Base-by-base conservation (phyloP, 345 rosid species). In the Murraya paniculata region DNA sequence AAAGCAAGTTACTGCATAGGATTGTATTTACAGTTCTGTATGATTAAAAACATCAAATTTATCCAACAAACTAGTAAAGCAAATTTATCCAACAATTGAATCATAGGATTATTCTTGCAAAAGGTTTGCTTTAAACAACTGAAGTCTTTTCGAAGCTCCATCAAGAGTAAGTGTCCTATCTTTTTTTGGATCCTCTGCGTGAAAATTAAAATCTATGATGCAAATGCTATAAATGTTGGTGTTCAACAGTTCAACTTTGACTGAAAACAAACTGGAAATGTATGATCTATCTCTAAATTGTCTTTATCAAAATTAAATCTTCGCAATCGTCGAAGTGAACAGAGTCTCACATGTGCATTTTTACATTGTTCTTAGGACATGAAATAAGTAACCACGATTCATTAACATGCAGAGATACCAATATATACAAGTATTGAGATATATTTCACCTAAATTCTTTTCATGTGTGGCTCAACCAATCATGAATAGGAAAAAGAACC, bases 91-190 rank as follows among this genome's bases (percentile, higher is more conserved):
- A 79, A 93, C 85, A 48, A 77, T 84, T 9, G 89, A 71, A 78
- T 94, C 94, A 66, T 87, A 94, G 2, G 97, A 94, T 28, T 93
- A 93, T 84, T 93, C 90, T 57, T 86, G 92, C 82, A 91, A 75
- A 27, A 94, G 84, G 33, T 91, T 83, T 67, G 97, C 98, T 88
- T 94, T 89, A 77, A 90, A 89, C 83, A 94, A 79, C 70, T 80
- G 65, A 50, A 94, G 97, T 80, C 97, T 90, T 77, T 89, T 89
- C 30, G 64, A 71, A 28, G 98, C 97, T 77, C 97, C 97, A 30
- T 91, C 90, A 65, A 94, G 87, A 80, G 82, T 4, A 94, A 83
- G 67, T 94, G 97, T 28, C 80, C 85, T n/a, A 89, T 93, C 85
- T 91, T 94, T 75, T 76, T 89, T 7, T 4, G 93, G 88, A 87